phyloP scores from a whole-genome alignment of 176 grass and related monocot genomes.

The Musa beccarii region DNA sequence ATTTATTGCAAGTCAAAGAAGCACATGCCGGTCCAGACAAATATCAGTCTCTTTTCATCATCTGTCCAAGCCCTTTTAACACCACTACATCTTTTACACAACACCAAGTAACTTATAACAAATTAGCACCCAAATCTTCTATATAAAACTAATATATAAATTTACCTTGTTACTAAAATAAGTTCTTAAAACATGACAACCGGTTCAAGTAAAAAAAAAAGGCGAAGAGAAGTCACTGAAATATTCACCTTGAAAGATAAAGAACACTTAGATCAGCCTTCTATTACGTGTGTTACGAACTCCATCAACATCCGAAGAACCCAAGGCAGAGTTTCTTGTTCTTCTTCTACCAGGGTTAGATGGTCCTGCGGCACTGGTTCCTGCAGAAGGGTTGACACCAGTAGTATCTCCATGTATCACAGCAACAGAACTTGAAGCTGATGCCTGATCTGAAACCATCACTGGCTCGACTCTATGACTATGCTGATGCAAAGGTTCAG shows the following conservation, averaged over 20 bases:
- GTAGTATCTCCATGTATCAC: conserved; percentile 17
- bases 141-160: neutral
- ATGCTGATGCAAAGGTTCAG: neutral
- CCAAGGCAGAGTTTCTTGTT: neutral
- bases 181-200: neutral
- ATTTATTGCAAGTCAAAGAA: neutral
- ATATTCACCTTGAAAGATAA: neutral
- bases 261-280: neutral
- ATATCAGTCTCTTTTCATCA: neutral
- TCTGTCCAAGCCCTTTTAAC: neutral
- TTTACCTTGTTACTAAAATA: neutral
- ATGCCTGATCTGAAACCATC: conserved; percentile 31
- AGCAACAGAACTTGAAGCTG: conserved; percentile 36
- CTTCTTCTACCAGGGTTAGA: conserved; percentile 9
- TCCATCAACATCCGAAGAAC: neutral
- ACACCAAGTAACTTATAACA: neutral
- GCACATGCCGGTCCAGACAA: neutral
- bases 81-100: neutral
- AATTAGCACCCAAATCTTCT: neutral
- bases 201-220: neutral
- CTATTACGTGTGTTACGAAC: neutral
- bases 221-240: neutral
- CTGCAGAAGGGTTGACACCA: neutral
- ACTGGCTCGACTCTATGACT: conserved; percentile 16
- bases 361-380: neutral